These are phyloP conservation scores for Cladosporium sp. DNA, from an alignment of 2,329 filamentous ascomycete species.

Conservation along the genomic window DNA sequence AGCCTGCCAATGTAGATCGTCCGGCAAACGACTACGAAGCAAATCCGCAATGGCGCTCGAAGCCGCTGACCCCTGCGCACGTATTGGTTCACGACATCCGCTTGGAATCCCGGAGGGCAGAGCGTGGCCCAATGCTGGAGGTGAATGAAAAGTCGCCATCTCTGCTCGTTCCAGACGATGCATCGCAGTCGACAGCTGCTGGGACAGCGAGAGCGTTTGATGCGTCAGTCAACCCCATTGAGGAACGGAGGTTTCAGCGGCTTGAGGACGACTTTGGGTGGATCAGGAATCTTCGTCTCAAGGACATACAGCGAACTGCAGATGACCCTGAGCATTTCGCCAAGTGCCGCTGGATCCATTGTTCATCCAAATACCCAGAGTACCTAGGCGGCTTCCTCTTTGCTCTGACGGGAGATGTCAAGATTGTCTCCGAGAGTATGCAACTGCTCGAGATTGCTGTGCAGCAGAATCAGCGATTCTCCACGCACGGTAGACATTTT, in stretches of 20 bases:
- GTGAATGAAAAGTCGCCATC: slow-evolving; percentile 40
- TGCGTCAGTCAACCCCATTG: slow-evolving; percentile 36
- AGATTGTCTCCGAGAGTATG: slow-evolving; percentile 27
- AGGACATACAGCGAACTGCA: slow-evolving; percentile 15
- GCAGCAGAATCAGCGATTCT: slow-evolving; percentile 38
- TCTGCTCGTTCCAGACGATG: slow-evolving; percentile 35
- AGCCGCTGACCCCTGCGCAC: slow-evolving; percentile 42
- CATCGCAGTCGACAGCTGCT: slow-evolving; percentile 25
- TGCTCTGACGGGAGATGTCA: slow-evolving; percentile 29
- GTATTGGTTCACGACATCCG: slow-evolving; percentile 42
- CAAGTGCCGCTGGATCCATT: slow-evolving; percentile 46
- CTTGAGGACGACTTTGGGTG: slow-evolving; percentile 45
- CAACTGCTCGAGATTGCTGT: slow-evolving; percentile 39
- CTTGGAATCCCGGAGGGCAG: slow-evolving; percentile 19
- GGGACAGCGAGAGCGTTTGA: slow-evolving; percentile 26
- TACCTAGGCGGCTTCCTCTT: slow-evolving; percentile 32
- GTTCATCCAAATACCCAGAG: slow-evolving; percentile 44
- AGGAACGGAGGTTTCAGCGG: slow-evolving; percentile 38
- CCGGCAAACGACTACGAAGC: slow-evolving; percentile 34
- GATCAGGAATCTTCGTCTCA: slow-evolving; percentile 41
- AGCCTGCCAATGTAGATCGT: background rate
- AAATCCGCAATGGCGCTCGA: slow-evolving; percentile 41
- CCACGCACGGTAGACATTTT: slow-evolving; percentile 47
- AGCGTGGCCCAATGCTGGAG: slow-evolving; percentile 40
- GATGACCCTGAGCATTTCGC: slow-evolving; percentile 31